A percentile compares a stretch with the other conserved stretches of the same genome.
Evolutionary conservation across 2,329 filamentous ascomycete genomes (phyloP).

Genomic region (Paecilomyces sp.): DNA sequence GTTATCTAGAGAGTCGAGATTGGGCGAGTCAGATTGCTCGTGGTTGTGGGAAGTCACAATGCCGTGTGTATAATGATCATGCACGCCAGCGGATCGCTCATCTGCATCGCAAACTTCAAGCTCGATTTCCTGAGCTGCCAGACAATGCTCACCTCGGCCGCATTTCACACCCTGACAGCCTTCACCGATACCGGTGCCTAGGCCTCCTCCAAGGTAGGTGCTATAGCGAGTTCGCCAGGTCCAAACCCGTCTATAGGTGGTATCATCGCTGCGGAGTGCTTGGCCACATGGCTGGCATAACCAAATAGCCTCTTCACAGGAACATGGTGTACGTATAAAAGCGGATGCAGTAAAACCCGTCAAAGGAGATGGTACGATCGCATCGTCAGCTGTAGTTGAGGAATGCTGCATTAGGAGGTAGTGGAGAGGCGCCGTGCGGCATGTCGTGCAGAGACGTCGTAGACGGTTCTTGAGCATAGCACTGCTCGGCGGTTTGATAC

Average conservation of each 20-base stretch:
- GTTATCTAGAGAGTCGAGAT: constrained; percentile 7
- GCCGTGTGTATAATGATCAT: constrained; percentile 15
- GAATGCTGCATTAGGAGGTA: constrained; percentile 19
- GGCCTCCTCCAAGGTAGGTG: constrained; percentile 65
- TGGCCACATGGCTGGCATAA: constrained; percentile 79
- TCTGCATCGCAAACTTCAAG: constrained; percentile 80
- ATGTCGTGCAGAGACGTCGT: constrained; percentile 71
- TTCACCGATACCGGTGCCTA: constrained; percentile 82
- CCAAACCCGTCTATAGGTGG: constrained; percentile 64
- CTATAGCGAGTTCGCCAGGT: constrained; percentile 82
- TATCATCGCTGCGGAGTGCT: constrained; percentile 53
- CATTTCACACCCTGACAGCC: constrained; percentile 84
- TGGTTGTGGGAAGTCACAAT: constrained; percentile 8
- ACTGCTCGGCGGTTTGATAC: constrained; percentile 69
- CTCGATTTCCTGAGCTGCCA: constrained; percentile 69
- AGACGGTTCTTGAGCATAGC: constrained; percentile 65
- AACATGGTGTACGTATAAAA: constrained; percentile 52
- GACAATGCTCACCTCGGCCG: constrained; percentile 67
- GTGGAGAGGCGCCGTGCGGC: constrained; percentile 61
- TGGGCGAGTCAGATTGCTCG: constrained; percentile 5
- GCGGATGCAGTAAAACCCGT: constrained; percentile 39
- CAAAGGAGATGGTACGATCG: constrained; percentile 15
- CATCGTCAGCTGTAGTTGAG: constrained; percentile 24
- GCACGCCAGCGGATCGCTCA: constrained; percentile 51
- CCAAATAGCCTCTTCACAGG: constrained; percentile 58